These are phyloP conservation scores for Larix kaempferi DNA, from an alignment of 75 land plant genomes.

Conservation along the genomic window DNA sequence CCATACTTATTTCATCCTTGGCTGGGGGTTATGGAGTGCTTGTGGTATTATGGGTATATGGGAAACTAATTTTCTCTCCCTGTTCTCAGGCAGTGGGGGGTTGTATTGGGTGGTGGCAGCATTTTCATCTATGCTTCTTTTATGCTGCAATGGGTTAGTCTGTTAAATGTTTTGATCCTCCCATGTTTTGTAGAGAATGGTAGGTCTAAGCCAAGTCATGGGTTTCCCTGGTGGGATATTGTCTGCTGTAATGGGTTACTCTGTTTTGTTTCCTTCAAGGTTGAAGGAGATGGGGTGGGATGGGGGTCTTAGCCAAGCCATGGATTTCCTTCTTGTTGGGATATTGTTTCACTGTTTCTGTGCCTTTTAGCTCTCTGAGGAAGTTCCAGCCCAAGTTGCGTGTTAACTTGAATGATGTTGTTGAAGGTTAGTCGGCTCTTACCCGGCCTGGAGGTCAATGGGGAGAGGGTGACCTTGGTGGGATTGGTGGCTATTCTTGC, in stretches of 20 bases:
- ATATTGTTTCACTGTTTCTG: conserved; percentile 12
- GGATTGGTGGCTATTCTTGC: conserved; percentile 75
- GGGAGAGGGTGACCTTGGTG: conserved; percentile 83
- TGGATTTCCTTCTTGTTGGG: conserved; percentile 12
- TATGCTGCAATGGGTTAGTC: neutral
- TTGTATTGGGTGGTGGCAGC: neutral
- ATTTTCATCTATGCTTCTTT: neutral
- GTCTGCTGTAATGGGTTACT: neutral
- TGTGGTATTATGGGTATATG: no score
- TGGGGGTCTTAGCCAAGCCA: conserved; percentile 2
- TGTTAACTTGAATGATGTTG: conserved; percentile 87
- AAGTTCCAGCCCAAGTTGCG: conserved; percentile 27
- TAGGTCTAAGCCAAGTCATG: no score
- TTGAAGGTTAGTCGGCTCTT: conserved; percentile 96
- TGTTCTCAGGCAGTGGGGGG: neutral
- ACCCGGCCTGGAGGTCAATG: conserved; percentile 84
- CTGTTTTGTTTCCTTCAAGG: conserved; percentile 5
- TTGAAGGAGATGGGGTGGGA: neutral
- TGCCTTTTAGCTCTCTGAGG: conserved; percentile 17
- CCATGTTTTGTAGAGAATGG: no score
- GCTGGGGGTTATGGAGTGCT: neutral
- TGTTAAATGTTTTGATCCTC: no score
- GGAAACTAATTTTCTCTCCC: no score
- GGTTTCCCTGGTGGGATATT: no score
- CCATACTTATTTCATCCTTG: neutral